Evolutionary conservation across 1,284 basidiomycete genomes (phyloP).

Genomic region (Puccinia hordei): DNA sequence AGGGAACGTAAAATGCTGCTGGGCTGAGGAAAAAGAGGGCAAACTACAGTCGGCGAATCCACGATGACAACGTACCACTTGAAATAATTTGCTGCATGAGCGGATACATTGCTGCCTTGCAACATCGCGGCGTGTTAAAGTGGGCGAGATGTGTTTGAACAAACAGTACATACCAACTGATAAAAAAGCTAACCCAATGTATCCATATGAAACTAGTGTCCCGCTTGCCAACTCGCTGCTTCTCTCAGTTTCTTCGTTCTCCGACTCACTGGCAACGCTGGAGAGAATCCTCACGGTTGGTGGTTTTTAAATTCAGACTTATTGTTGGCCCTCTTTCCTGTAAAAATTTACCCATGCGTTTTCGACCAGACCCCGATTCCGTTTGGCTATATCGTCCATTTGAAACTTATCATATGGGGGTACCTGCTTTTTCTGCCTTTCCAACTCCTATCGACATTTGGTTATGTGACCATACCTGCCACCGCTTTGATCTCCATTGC

Average conservation of each 20-base stretch:
- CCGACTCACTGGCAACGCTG: constrained; percentile 33
- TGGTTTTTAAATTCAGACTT: no score
- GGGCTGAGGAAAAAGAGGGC: constrained; percentile 18
- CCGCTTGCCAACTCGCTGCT: constrained; percentile 24
- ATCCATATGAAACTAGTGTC: constrained; percentile 24
- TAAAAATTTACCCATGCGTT: no score
- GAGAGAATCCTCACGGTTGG: constrained; percentile 48
- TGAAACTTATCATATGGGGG: constrained; percentile 45
- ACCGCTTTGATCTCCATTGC: constrained; percentile 29
- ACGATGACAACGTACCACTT: constrained; percentile 42
- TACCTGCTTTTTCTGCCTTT: constrained; percentile 46
- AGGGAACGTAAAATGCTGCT: constrained; percentile 25
- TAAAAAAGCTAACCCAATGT: not conserved
- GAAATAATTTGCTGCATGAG: constrained; percentile 42
- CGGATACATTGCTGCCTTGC: constrained; percentile 31
- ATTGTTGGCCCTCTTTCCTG: not conserved
- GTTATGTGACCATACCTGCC: constrained; percentile 42
- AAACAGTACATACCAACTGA: no score
- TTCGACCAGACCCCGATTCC: constrained; percentile 47
- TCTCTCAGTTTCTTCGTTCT: constrained; percentile 11
- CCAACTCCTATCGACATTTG: constrained; percentile 35
- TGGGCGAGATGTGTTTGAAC: no score
- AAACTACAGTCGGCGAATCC: not conserved
- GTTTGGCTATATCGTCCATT: constrained; percentile 47
- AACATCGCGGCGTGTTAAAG: constrained; percentile 32